Evolutionary conservation across 2,329 filamentous ascomycete genomes (phyloP).

Genomic region (Cercospora canescens): DNA sequence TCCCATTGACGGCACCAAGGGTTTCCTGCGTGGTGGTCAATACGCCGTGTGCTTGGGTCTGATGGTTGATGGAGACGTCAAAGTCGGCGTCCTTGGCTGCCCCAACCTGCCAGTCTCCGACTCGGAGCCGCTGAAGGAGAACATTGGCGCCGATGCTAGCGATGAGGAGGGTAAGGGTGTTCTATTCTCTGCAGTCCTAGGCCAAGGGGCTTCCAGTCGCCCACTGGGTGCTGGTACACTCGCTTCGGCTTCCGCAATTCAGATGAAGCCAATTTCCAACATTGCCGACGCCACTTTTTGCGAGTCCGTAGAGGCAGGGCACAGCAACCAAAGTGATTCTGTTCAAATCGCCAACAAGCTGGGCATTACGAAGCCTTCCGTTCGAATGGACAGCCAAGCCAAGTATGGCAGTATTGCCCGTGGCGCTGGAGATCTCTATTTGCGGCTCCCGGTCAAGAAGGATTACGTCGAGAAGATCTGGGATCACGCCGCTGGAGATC

Average conservation of each 20-base stretch:
- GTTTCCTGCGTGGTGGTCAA: conserved; percentile 92
- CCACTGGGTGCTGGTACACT: conserved; percentile 62
- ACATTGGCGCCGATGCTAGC: conserved; percentile 72
- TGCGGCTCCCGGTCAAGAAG: conserved; percentile 80
- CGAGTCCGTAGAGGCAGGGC: conserved; percentile 91
- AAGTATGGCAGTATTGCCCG: conserved; percentile 96
- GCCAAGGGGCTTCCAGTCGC: conserved; percentile 77
- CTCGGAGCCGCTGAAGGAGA: conserved; percentile 65
- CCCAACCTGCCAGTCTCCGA: conserved; percentile 93
- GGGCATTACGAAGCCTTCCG: conserved; percentile 83
- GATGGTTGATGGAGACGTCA: conserved; percentile 90
- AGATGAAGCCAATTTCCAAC: conserved; percentile 75
- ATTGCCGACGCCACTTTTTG: conserved; percentile 87
- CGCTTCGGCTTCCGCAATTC: conserved; percentile 62
- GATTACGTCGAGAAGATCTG: conserved; percentile 99
- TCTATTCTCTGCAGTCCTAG: conserved; percentile 79
- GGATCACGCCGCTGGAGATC: conserved; percentile 94
- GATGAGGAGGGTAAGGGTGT: conserved; percentile 78
- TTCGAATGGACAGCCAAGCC: conserved; percentile 96
- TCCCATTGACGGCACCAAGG: conserved; percentile 97
- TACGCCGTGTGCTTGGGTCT: conserved; percentile 93
- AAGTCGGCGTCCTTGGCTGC: conserved; percentile 91
- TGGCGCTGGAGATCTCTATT: conserved; percentile 91
- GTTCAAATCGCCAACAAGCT: conserved; percentile 79
- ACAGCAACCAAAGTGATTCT: conserved; percentile 87